phyloP scores from a whole-genome alignment of 1,284 basidiomycete species.

The Kalmanozyma brasiliensis region DNA sequence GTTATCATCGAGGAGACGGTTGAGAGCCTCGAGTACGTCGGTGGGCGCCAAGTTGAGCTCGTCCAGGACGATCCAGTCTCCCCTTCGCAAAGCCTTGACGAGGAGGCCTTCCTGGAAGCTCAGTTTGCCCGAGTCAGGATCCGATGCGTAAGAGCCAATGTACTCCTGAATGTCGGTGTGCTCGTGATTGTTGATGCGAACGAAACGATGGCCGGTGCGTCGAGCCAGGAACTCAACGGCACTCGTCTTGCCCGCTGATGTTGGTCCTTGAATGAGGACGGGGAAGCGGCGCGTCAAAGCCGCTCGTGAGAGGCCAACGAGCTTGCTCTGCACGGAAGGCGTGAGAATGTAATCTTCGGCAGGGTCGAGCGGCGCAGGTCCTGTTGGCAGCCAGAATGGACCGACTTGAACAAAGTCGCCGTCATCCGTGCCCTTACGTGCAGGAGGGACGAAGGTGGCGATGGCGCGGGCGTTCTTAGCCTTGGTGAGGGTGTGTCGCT shows the following conservation, averaged over 20 bases:
- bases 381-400: constrained; percentile 87
- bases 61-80: constrained; percentile 98
- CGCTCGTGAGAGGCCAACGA: constrained; percentile 90
- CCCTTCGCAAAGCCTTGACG: constrained; percentile 88
- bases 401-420: constrained; percentile 78
- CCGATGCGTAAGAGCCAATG: constrained; percentile 94
- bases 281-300: constrained; percentile 89
- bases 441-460: constrained; percentile 54
- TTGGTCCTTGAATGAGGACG: constrained; percentile 96
- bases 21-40: constrained; percentile 96
- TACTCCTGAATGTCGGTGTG: constrained; percentile 99
- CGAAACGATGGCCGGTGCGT: constrained; percentile 92
- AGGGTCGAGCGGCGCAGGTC: constrained; percentile 73
- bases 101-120: constrained; percentile 90
- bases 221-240: constrained; percentile 94
- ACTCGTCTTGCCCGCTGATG: constrained; percentile 96
- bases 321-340: constrained; percentile 93
- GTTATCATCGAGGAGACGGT: constrained; percentile 96
- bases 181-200: constrained; percentile 99
- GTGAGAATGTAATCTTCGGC: constrained; percentile 89
- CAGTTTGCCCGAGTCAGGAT: constrained; percentile 88
- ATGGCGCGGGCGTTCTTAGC: constrained; percentile 76
- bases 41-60: constrained; percentile 98
- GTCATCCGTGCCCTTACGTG: constrained; percentile 39
- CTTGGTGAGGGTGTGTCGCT: constrained; percentile 82